phyloP scores from a whole-genome alignment of 2,329 filamentous ascomycete genomes.

The Aspergillus uvarum region DNA sequence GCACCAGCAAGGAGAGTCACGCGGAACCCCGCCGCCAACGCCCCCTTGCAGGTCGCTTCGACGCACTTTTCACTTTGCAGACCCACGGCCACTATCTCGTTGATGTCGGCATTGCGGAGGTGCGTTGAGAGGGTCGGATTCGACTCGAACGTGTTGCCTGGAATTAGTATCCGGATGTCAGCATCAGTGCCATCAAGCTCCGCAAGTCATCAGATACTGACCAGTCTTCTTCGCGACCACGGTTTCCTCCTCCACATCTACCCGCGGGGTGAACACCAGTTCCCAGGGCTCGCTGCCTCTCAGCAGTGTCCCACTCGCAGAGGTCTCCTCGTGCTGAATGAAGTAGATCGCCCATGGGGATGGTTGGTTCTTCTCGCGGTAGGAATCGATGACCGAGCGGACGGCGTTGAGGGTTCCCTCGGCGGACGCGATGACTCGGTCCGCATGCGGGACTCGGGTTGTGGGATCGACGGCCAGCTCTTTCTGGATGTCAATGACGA shows the following conservation, averaged over 20 bases:
- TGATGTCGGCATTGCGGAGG: background rate
- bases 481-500: slow-evolving; percentile 6
- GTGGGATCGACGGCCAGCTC: background rate
- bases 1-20: slow-evolving; percentile 1
- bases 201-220: background rate
- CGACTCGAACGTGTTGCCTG: slow-evolving; percentile 6
- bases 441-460: slow-evolving; percentile 4
- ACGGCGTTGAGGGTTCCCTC: background rate
- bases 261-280: background rate
- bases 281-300: slow-evolving; percentile 1
- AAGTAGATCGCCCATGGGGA: background rate
- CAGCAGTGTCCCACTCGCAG: background rate
- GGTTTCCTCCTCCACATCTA: background rate
- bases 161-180: background rate
- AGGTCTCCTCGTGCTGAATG: slow-evolving; percentile 2
- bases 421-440: background rate
- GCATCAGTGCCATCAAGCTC: background rate
- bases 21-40: slow-evolving; percentile 2
- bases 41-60: slow-evolving; percentile 3
- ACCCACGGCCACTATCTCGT: slow-evolving; percentile 1
- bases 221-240: slow-evolving; percentile 1
- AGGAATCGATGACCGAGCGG: background rate
- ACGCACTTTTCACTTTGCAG: slow-evolving; percentile 2
- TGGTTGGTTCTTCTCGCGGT: background rate
- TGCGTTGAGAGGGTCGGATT: background rate